Evolutionary conservation across 139 green algal species (phyloP).

Genomic region (Chlorella sp.): DNA sequence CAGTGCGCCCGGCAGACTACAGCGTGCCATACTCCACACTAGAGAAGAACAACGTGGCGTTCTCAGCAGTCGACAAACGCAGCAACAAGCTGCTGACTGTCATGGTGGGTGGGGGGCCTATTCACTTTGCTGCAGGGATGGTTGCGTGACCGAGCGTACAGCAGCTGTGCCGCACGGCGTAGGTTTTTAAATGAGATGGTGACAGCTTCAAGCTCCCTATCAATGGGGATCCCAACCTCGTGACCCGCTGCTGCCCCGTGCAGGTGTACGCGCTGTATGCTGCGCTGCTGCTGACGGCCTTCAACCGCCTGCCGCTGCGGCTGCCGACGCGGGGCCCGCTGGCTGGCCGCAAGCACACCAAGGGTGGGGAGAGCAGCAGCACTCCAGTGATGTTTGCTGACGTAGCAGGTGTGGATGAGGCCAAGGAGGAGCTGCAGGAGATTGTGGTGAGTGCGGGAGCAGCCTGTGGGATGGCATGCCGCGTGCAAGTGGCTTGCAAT

Average conservation of each 20-base stretch:
- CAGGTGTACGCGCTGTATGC: conserved; percentile 61
- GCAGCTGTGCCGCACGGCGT: not conserved
- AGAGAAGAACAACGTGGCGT: conserved; percentile 5
- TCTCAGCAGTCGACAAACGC: no score
- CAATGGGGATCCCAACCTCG: not conserved
- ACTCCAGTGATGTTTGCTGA: not conserved
- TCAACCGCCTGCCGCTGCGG: conserved; percentile 64
- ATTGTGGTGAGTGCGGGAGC: conserved; percentile 57
- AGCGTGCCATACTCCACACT: conserved; percentile 63
- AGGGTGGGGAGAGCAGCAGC: conserved; percentile 6
- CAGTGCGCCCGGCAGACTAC: conserved; percentile 69
- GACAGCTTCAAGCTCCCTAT: no score
- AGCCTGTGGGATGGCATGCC: no score
- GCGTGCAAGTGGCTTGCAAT: no score
- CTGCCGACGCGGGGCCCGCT: conserved; percentile 27
- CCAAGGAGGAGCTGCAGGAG: conserved; percentile 85
- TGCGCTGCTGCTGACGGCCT: conserved; percentile 47
- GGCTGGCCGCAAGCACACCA: conserved; percentile 26
- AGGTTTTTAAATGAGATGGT: not conserved
- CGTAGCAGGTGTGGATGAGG: conserved; percentile 66
- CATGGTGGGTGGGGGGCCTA: no score
- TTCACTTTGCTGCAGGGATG: not conserved
- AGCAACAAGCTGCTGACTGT: no score
- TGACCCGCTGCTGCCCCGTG: not conserved
- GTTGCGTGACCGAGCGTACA: not conserved